phyloP scores from a whole-genome alignment of 2,329 filamentous ascomycete genomes.

The Emergomyces africanus region DNA sequence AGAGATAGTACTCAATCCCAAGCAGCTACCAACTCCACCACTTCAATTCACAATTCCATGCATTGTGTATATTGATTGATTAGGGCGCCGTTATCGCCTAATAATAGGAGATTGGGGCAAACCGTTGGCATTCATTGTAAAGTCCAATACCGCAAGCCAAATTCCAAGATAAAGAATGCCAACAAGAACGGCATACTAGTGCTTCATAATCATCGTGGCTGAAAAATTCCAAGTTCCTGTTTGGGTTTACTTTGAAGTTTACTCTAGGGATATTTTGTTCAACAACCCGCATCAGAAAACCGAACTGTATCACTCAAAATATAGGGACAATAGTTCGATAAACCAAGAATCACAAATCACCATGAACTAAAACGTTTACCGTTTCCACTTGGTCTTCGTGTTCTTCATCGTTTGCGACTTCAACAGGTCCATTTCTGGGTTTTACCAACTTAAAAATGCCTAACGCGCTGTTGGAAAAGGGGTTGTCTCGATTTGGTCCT shows the following conservation, averaged over 20 bases:
- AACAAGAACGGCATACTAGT: conserved; percentile 52
- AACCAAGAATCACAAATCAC: conserved; percentile 54
- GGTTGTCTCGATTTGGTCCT: conserved; percentile 52
- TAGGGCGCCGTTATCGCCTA: conserved; percentile 59
- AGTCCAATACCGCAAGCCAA: conserved; percentile 40
- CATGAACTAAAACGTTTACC: conserved; percentile 42
- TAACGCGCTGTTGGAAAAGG: conserved; percentile 51
- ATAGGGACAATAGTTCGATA: conserved; percentile 71
- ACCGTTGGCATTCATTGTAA: conserved; percentile 58
- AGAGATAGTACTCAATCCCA: conserved; percentile 60
- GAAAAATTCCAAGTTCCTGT: conserved; percentile 48
- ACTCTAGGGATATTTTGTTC: conserved; percentile 4
- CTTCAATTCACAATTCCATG: conserved; percentile 57
- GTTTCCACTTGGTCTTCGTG: conserved; percentile 27
- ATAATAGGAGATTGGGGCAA: conserved; percentile 62
- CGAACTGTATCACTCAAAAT: conserved; percentile 65
- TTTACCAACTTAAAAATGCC: conserved; percentile 51
- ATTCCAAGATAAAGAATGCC: conserved; percentile 46
- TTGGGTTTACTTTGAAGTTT: not conserved
- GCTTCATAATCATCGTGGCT: conserved; percentile 55
- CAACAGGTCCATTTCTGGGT: conserved; percentile 55
- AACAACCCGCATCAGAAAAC: conserved; percentile 60
- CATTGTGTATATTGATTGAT: conserved; percentile 51
- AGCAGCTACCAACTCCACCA: conserved; percentile 54
- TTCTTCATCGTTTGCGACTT: conserved; percentile 57